Base-by-base conservation (phyloP, 2,329 filamentous ascomycete genomes). In the Cryphonectria parasitica region DNA sequence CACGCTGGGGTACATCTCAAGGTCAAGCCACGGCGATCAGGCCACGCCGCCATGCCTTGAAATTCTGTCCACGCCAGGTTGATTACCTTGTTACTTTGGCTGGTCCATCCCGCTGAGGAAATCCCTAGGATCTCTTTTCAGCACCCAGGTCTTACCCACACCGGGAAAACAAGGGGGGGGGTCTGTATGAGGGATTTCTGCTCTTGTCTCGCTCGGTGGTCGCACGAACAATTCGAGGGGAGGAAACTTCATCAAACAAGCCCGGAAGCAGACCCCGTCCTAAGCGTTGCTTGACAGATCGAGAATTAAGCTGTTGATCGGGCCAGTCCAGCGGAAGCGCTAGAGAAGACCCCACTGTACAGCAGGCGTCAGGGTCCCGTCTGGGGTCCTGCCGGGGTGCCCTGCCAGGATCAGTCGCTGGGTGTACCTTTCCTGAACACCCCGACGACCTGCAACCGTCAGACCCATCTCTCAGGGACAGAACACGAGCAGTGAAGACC, bases 271-370 rank as follows among this genome's bases (percentile, higher is more conserved):
- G 49, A 43, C 13, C 13, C 65, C 25, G 52, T 60, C 52, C 31
- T 34, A 67, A 67, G 65, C 65, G 65, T 34, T 31, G 54, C 61
- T 60, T 67, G 54, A 60, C 45, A 67, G 65, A 67, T 67, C 65
- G 65, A 60, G 54, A 61, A 67, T 66, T 60, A 54, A 25, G 65
- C 65, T 67, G 56, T 28, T 58, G 54, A 67, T 67, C 65, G 65
- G 36, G 49, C 36, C 52, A 56, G 49, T 34, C 19, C 54, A 45
- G 52, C 65, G 65, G 65, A 45, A 66, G 49, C 65, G 54, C 65
- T 67, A 67, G 25, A 60, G 39, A 60, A 39, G 56, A 19, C 10
- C 49, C 64, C 64, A 66, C 45, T 41, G 1, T 54, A 43, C 64
- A 54, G 41, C 65, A 67, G 54, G 65, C 65, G 41, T 60, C 49